Evolutionary conservation across 1,284 basidiomycete species (phyloP).

Genomic region (Heliocybe sulcata): DNA sequence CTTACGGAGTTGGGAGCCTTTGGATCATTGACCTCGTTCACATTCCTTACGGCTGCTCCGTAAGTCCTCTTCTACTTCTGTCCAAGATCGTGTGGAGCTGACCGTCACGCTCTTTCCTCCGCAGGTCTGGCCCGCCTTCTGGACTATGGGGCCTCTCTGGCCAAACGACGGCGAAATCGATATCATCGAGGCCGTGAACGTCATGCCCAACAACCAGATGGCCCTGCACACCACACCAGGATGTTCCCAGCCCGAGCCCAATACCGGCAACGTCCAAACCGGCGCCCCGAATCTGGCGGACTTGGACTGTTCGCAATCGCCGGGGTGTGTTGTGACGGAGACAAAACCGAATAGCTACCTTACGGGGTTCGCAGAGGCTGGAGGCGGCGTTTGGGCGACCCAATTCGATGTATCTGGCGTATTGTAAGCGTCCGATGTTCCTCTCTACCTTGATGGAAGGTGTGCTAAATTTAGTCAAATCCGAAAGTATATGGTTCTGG

Average conservation of each 20-base stretch:
- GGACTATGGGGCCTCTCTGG: conserved; percentile 36
- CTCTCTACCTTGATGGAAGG: conserved; percentile 4
- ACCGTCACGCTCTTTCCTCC: neutral
- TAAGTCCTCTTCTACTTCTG: conserved; percentile 19
- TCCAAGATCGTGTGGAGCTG: neutral
- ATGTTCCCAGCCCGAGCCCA: conserved; percentile 21
- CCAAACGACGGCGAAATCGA: conserved; percentile 33
- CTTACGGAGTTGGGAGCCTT: conserved; percentile 39
- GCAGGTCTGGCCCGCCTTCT: conserved; percentile 30
- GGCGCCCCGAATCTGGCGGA: conserved; percentile 23
- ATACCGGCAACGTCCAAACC: conserved; percentile 15
- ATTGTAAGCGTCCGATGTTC: conserved; percentile 12
- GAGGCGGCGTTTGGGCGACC: conserved; percentile 59
- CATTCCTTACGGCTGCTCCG: conserved; percentile 56
- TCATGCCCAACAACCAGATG: conserved; percentile 44
- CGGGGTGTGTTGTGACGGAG: conserved; percentile 22
- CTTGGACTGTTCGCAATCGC: neutral
- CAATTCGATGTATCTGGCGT: conserved; percentile 49
- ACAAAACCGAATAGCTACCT: conserved; percentile 44
- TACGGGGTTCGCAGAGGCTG: conserved; percentile 42
- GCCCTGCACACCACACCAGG: conserved; percentile 46
- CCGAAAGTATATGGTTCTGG: conserved; percentile 66
- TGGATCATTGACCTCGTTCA: conserved; percentile 43
- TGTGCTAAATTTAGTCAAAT: conserved; percentile 1
- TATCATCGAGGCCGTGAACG: conserved; percentile 25